A percentile compares a stretch with the other conserved stretches of the same genome.
Conservation (phyloP, 495 filamentous ascomycete species). For the Talaromyces proteolyticus region DNA sequence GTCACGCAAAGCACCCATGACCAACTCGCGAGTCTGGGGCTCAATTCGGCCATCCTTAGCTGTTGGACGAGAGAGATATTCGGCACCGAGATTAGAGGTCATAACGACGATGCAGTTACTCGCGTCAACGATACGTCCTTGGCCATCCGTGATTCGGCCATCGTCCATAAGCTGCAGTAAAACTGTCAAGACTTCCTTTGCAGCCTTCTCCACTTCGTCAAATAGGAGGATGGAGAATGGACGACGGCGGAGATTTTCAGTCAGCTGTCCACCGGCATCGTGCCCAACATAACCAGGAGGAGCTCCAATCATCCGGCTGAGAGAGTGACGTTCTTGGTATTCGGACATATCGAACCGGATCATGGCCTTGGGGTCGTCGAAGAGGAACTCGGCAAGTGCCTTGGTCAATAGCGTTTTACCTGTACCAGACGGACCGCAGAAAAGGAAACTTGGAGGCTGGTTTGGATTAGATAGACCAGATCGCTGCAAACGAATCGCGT, state of each 20-base stretch:
- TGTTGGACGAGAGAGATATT: conserved; percentile 77
- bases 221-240: conserved; percentile 98
- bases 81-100: conserved; percentile 95
- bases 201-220: conserved; percentile 97
- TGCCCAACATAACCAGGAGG: conserved; percentile 97
- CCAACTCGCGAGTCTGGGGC: conserved; percentile 75
- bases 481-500: conserved; percentile 90
- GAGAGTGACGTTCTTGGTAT: conserved; percentile 94
- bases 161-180: conserved; percentile 98
- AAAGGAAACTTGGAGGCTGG: conserved; percentile 94
- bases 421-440: conserved; percentile 96
- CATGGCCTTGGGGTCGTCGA: conserved; percentile 96
- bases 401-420: conserved; percentile 97
- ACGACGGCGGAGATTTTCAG: conserved; percentile 83
- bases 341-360: conserved; percentile 99
- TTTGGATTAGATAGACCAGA: conserved; percentile 93
- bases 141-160: conserved; percentile 95
- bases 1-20: conserved; percentile 80
- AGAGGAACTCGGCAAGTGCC: conserved; percentile 93
- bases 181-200: conserved; percentile 95
- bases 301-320: conserved; percentile 96
- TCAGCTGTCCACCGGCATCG: conserved; percentile 92
- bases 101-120: conserved; percentile 98
- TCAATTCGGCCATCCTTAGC: conserved; percentile 81
- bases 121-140: conserved; percentile 89